Conservation (phyloP, 225 moss, liverwort and hornwort species). For the Sphagnum tenellum region DNA sequence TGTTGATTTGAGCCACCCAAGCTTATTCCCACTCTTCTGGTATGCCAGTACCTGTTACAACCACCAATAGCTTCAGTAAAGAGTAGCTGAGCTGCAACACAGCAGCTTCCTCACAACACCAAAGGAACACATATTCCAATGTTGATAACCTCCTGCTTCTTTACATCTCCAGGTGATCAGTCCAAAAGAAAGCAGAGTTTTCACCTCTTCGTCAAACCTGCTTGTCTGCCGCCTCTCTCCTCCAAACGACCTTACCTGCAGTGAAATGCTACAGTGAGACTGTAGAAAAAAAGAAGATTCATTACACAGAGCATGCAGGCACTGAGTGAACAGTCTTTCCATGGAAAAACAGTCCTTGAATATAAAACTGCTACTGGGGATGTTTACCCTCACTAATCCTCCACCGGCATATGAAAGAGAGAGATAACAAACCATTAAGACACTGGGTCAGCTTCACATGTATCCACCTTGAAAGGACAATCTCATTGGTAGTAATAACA, state of each 20-base stretch:
- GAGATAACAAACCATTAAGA: background rate
- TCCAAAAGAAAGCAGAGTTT: background rate
- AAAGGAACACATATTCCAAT: background rate
- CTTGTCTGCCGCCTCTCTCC: conserved; percentile 91
- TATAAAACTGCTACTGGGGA: background rate
- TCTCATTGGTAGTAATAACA: too few species aligned
- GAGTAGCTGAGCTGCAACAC: background rate
- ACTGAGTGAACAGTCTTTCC: background rate
- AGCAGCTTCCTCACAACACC: background rate
- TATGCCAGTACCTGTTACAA: conserved; percentile 74
- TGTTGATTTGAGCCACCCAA: conserved; percentile 90
- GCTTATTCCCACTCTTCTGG: conserved; percentile 81
- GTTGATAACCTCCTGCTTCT: background rate
- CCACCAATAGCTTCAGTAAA: background rate
- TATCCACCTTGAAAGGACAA: too few species aligned
- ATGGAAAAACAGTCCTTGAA: too few species aligned
- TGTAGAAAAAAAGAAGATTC: background rate
- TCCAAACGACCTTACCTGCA: conserved; percentile 92
- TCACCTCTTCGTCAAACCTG: conserved; percentile 87
- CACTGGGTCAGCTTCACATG: background rate
- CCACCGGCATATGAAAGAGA: background rate
- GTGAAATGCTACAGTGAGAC: background rate
- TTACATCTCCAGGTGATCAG: background rate
- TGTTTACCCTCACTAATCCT: background rate
- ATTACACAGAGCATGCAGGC: background rate